These are phyloP conservation scores for Sonneratia alba DNA, from an alignment of 345 rosid genomes.

Conservation along the genomic window DNA sequence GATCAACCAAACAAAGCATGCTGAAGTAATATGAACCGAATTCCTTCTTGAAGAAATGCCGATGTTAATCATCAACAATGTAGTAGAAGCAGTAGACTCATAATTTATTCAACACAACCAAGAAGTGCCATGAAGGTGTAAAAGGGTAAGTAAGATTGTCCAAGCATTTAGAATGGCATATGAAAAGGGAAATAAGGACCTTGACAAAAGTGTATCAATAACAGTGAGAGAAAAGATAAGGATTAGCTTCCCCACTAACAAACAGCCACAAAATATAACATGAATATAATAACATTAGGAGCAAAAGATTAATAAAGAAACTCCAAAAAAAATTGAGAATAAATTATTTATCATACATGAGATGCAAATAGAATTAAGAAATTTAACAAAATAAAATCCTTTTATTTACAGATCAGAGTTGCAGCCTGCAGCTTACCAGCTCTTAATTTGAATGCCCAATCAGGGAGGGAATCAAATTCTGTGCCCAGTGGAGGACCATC, in stretches of 20 bases:
- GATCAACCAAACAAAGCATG: neutral
- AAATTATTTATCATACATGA: neutral
- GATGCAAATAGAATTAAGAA: neutral
- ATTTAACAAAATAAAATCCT: neutral
- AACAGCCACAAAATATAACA: neutral
- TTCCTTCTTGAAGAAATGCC: neutral
- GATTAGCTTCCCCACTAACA: neutral
- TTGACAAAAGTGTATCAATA: neutral
- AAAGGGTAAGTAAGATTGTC: too few relatives aligned
- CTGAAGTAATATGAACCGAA: neutral
- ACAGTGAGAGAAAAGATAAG: neutral
- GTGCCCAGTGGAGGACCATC: slow-evolving; percentile 89
- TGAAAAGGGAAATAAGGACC: neutral
- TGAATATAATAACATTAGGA: neutral
- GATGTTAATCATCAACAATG: neutral
- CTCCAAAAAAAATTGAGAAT: neutral
- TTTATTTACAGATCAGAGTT: neutral
- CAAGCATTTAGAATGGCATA: neutral
- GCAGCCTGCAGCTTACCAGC: slow-evolving; percentile 17
- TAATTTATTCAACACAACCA: too few relatives aligned
- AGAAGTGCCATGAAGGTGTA: too few relatives aligned
- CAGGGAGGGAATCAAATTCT: slow-evolving; percentile 58
- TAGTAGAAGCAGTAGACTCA: too few relatives aligned
- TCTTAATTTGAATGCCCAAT: slow-evolving; percentile 17
- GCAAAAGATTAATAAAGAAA: slow-evolving; percentile 1